These are phyloP conservation scores for Cryptococcus sp. DNA, from an alignment of 1,284 basidiomycete species.

Conservation along the genomic window DNA sequence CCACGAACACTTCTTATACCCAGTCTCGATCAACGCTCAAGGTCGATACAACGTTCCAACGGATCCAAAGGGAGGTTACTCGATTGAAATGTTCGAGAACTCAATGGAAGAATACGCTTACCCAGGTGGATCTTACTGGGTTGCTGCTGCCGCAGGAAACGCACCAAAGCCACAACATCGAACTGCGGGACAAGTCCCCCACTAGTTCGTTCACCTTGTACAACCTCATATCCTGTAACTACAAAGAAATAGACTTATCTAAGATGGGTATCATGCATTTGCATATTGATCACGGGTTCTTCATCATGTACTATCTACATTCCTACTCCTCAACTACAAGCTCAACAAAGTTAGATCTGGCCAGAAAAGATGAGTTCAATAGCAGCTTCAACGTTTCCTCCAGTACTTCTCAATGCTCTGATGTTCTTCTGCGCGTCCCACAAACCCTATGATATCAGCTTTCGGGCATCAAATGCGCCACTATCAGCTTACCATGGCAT, in stretches of 20 bases:
- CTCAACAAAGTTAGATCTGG: slow-evolving; percentile 11
- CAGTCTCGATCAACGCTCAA: slow-evolving; percentile 77
- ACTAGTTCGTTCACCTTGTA: neutral
- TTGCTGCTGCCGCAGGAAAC: slow-evolving; percentile 35
- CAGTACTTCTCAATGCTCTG: slow-evolving; percentile 78
- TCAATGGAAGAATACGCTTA: slow-evolving; percentile 47
- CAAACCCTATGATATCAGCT: slow-evolving; percentile 58
- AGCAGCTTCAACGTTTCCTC: slow-evolving; percentile 80
- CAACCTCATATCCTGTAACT: neutral
- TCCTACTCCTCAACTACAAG: too few species aligned
- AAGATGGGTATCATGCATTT: neutral
- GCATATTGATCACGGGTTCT: neutral
- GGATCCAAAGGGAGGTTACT: slow-evolving; percentile 49
- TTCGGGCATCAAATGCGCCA: neutral
- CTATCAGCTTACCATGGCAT: slow-evolving; percentile 37
- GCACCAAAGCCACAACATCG: slow-evolving; percentile 14
- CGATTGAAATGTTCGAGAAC: slow-evolving; percentile 49
- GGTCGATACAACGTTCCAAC: slow-evolving; percentile 72
- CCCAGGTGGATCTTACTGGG: slow-evolving; percentile 51
- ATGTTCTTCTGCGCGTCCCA: slow-evolving; percentile 84
- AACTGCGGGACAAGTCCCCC: slow-evolving; percentile 10
- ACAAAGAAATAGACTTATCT: too few species aligned
- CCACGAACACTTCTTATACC: slow-evolving; percentile 86
- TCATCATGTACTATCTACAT: too few species aligned
- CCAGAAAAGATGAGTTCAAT: slow-evolving; percentile 85